Percentiles rank a stretch among this genome's conserved stretches.
Evolutionary conservation across 2,329 filamentous ascomycete species (phyloP).

Genomic region (Emericellopsis atlantica): DNA sequence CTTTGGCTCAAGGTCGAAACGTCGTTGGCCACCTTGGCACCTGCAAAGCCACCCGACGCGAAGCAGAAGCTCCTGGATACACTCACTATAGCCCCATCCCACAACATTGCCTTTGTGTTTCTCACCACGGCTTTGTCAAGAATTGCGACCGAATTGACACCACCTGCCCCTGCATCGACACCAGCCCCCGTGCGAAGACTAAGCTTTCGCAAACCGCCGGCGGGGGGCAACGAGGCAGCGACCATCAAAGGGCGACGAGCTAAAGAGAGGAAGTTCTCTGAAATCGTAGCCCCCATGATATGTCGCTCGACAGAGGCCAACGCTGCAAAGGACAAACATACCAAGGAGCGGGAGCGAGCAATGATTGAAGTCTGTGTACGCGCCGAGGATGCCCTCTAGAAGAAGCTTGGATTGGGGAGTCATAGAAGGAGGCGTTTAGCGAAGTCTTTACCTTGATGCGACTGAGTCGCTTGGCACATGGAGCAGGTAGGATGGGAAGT

Average conservation of each 20-base stretch:
- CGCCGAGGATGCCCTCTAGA: neutral
- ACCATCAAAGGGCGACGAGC: conserved; percentile 1
- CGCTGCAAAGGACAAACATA: conserved; percentile 2
- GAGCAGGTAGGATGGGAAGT: no score
- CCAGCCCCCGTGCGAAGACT: conserved; percentile 25
- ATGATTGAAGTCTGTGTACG: conserved; percentile 4
- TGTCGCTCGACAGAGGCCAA: conserved; percentile 1
- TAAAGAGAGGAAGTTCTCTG: conserved; percentile 5
- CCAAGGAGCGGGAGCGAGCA: conserved; percentile 1
- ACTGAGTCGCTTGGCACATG: neutral
- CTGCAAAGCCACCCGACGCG: conserved; percentile 17
- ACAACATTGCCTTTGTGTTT: conserved; percentile 85
- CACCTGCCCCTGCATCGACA: conserved; percentile 14
- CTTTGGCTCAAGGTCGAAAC: conserved; percentile 61
- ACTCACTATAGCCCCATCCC: conserved; percentile 56
- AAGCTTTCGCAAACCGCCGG: conserved; percentile 24
- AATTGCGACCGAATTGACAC: conserved; percentile 33
- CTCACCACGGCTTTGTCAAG: conserved; percentile 62
- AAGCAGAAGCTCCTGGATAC: conserved; percentile 56
- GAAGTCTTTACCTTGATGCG: neutral
- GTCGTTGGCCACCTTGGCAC: conserved; percentile 27
- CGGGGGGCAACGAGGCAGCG: conserved; percentile 2
- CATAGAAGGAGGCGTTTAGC: neutral
- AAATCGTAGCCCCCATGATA: conserved; percentile 3
- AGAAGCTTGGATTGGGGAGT: neutral